Conservation (phyloP, 2,329 filamentous ascomycete genomes). For the Nothophoma quercina region DNA sequence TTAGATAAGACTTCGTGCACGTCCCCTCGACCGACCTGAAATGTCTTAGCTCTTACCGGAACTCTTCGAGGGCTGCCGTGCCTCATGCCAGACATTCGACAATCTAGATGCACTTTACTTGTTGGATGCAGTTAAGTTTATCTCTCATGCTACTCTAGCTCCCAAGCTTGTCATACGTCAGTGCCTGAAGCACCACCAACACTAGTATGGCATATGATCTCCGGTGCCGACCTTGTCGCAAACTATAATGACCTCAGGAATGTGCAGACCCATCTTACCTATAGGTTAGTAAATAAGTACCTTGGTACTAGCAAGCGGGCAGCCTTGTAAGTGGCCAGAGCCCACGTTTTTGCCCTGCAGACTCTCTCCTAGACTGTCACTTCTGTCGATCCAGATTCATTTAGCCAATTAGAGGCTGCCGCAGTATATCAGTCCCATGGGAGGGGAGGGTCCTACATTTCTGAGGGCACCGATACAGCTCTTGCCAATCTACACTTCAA, state of each 20-base stretch:
- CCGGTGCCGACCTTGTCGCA: constrained; percentile 29
- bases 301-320: too few species aligned
- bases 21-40: constrained; percentile 19
- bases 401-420: too few species aligned
- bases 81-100: constrained; percentile 39
- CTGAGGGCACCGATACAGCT: too few species aligned
- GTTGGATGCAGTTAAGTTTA: constrained; percentile 41
- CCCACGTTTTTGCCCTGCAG: too few species aligned
- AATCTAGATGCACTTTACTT: constrained; percentile 32
- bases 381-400: too few species aligned
- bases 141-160: constrained; percentile 43
- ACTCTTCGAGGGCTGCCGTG: constrained; percentile 19
- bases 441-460: too few species aligned
- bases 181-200: constrained; percentile 24
- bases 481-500: constrained; percentile 25
- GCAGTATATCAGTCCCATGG: too few species aligned
- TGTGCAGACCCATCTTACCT: too few species aligned
- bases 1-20: constrained; percentile 28
- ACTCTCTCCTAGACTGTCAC: too few species aligned
- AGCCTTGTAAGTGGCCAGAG: too few species aligned
- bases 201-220: constrained; percentile 49
- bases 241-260: too few species aligned
- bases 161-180: constrained; percentile 28
- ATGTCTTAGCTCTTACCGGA: constrained; percentile 20
- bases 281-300: too few species aligned